Evolutionary conservation across 768 basidiomycete genomes (phyloP), one percentile per base, ranked within the genome.

Genomic region (Hygrocybe punicea): DNA sequence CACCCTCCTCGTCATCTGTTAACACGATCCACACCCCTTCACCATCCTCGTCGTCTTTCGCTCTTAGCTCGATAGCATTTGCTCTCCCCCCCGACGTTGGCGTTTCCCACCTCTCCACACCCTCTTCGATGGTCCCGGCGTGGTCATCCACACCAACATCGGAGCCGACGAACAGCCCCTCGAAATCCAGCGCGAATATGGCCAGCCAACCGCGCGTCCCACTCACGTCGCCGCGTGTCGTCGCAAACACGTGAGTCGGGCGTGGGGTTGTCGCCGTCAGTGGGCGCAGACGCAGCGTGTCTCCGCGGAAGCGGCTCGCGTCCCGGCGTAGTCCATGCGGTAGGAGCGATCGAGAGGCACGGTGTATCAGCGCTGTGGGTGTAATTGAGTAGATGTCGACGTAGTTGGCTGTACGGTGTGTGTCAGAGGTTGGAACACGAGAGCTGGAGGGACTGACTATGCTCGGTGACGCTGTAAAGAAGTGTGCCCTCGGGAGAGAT

Each of bases 401-500:
- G 51, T 72, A 67, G 61, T 81, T 82, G 10, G 76, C 81, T 81
- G 21, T 16, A 47, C n/a, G 25, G 40, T 4, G 40, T 11, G 4
- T 42, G 40, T 42, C 6, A 23, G n/a, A 34, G 48, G 17, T 7
- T 21, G 39, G 8, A 51, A 40, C 23, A 16, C 3, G 25, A 19
- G 21, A 9, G 10, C 13, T 16, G 45, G 36, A 46, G 21, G 5
- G 39, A 66, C 78, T 56, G 57, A 80, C 79, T 73, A 46, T 83
- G 81, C 58, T 83, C 82, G 3, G 81, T 80, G 11, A 82, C 74
- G 55, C 73, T 78, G 59, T 83, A 83, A 8, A 83, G 62, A 1
- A 81, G 60, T 47, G 71, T 75, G 0, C 81, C 81, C 58, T 81
- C 80, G 0, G 81, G 80, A 58, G 81, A 80, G 1, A 82, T 62